phyloP scores from a whole-genome alignment of 345 rosid species.

The Syzygium jambos region DNA sequence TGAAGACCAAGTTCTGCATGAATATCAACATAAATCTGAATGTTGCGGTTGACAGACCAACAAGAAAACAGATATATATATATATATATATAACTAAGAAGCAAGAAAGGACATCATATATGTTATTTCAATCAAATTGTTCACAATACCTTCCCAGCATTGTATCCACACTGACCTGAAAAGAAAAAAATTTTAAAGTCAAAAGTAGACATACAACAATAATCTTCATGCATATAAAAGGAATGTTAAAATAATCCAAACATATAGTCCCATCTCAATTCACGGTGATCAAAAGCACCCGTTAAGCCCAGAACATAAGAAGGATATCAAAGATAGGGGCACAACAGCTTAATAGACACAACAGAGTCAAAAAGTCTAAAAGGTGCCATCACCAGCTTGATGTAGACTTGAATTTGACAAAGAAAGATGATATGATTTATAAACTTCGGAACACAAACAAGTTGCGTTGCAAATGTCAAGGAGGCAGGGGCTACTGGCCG shows the following conservation, averaged over 20 bases:
- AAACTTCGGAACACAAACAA: background rate
- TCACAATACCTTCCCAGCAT: conserved; percentile 59
- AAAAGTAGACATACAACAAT: background rate
- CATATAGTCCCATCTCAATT: background rate
- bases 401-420: background rate
- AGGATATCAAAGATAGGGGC: background rate
- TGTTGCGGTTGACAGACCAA: background rate
- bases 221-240: background rate
- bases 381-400: background rate
- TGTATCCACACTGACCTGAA: conserved; percentile 76
- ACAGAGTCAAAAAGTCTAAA: background rate
- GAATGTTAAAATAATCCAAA: background rate
- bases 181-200: conserved; percentile 8
- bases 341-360: background rate
- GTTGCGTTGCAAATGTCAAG: background rate
- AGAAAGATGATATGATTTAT: background rate
- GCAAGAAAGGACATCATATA: background rate
- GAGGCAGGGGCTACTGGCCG: background rate
- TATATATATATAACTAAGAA: background rate
- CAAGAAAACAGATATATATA: background rate
- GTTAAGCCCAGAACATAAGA: background rate
- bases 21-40: background rate
- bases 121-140: conserved; percentile 1
- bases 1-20: background rate
- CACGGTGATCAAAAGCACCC: background rate